These are phyloP conservation scores for Metarhizium anisopliae DNA, from an alignment of 2,329 filamentous ascomycete species.

Conservation along the genomic window DNA sequence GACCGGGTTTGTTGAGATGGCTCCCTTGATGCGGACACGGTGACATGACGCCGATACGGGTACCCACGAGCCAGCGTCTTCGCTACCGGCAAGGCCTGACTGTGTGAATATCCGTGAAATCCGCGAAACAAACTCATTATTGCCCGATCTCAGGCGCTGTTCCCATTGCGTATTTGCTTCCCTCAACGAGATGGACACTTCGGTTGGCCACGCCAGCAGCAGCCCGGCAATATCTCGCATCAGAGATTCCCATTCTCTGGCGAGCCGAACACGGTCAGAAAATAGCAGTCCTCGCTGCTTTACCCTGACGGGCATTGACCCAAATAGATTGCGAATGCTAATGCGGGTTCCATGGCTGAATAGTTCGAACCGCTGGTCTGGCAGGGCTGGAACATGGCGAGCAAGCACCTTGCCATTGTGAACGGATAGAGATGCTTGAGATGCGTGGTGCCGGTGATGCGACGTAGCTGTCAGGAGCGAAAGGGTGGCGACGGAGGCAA, in stretches of 20 bases:
- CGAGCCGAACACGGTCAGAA: conserved; percentile 38
- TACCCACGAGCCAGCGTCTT: conserved; percentile 54
- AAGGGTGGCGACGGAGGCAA: conserved; percentile 66
- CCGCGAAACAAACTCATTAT: conserved; percentile 12
- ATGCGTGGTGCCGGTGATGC: conserved; percentile 49
- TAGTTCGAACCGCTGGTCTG: conserved; percentile 45
- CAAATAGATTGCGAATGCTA: conserved; percentile 72
- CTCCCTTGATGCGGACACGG: conserved; percentile 55
- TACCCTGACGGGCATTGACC: conserved; percentile 81
- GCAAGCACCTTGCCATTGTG: conserved; percentile 60
- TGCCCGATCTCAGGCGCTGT: conserved; percentile 25
- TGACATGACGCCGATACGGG: conserved; percentile 57
- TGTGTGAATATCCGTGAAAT: conserved; percentile 52
- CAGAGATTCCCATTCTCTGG: conserved; percentile 58
- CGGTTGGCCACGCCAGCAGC: conserved; percentile 58
- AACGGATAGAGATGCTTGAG: conserved; percentile 56
- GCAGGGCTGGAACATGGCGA: conserved; percentile 52
- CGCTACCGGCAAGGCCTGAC: conserved; percentile 49
- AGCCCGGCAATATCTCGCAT: conserved; percentile 51
- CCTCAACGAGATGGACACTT: conserved; percentile 48
- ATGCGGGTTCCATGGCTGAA: conserved; percentile 66
- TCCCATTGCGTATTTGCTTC: conserved; percentile 35
- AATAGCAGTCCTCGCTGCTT: conserved; percentile 60
- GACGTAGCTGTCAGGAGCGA: conserved; percentile 74
- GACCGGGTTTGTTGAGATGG: conserved; percentile 60